These are phyloP conservation scores for Collybiopsis confluens DNA, from an alignment of 768 basidiomycete species.

Conservation along the genomic window DNA sequence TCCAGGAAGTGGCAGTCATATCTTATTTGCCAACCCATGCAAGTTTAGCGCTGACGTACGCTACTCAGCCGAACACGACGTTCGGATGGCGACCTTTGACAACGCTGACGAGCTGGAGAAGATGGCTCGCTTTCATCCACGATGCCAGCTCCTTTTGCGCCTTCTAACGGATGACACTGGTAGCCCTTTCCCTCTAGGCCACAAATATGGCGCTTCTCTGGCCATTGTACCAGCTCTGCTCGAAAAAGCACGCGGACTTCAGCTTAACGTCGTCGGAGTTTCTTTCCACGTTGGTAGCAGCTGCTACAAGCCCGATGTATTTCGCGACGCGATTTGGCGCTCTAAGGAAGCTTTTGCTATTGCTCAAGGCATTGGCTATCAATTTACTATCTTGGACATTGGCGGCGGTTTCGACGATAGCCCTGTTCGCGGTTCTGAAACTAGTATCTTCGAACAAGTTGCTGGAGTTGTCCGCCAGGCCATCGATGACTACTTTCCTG, in stretches of 20 bases:
- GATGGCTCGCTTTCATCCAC: conserved; percentile 54
- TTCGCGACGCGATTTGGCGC: conserved; percentile 62
- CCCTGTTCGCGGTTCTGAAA: not conserved
- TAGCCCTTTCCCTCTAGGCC: conserved; percentile 66
- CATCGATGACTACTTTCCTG: conserved; percentile 52
- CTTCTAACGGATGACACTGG: conserved; percentile 78
- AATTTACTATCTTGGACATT: conserved; percentile 63
- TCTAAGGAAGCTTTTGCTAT: conserved; percentile 65
- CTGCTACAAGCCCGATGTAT: conserved; percentile 66
- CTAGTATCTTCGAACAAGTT: conserved; percentile 53
- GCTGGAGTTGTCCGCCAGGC: conserved; percentile 50
- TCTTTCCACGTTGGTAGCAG: conserved; percentile 82
- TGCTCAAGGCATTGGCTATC: conserved; percentile 58
- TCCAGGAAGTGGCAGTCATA: conserved; percentile 25
- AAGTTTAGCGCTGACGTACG: conserved; percentile 73
- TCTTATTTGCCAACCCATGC: conserved; percentile 82
- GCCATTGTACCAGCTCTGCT: conserved; percentile 56
- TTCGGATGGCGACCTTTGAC: conserved; percentile 80
- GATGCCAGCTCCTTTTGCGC: conserved; percentile 65
- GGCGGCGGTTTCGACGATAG: conserved; percentile 71
- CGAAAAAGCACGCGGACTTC: conserved; percentile 49
- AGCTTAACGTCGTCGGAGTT: conserved; percentile 68
- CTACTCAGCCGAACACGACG: conserved; percentile 50
- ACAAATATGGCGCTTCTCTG: conserved; percentile 74
- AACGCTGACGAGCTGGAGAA: conserved; percentile 76